These are phyloP conservation scores for Escovopsis weberi DNA, from an alignment of 2,329 filamentous ascomycete species.

Conservation along the genomic window DNA sequence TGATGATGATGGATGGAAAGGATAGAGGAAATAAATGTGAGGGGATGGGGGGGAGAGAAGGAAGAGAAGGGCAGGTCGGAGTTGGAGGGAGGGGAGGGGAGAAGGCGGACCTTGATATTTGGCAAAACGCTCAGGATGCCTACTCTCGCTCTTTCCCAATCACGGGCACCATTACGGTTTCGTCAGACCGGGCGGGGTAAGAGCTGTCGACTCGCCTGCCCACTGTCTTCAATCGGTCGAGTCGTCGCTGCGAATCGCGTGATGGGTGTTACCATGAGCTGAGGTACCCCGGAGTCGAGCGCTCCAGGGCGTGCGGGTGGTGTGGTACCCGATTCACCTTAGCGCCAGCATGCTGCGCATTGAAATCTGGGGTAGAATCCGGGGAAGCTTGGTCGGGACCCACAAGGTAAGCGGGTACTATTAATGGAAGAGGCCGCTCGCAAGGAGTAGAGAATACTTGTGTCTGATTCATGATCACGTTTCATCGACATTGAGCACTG, in stretches of 20 bases:
- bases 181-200: constrained; percentile 32
- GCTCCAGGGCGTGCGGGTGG: not conserved
- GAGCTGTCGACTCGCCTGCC: constrained; percentile 5
- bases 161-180: constrained; percentile 15
- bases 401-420: not conserved
- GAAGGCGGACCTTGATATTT: constrained; percentile 18
- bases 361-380: constrained; percentile 6
- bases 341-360: constrained; percentile 1
- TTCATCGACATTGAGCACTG: too few relatives aligned
- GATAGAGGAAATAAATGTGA: constrained; percentile 1
- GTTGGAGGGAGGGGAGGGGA: constrained; percentile 15
- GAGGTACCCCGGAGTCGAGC: not conserved
- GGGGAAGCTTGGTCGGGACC: constrained; percentile 5
- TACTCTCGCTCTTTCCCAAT: constrained; percentile 1
- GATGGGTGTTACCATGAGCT: constrained; percentile 6
- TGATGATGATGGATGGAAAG: not conserved
- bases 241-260: constrained; percentile 5
- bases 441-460: too few relatives aligned
- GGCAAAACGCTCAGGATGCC: not conserved
- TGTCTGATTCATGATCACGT: too few relatives aligned
- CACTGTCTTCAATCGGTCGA: not conserved
- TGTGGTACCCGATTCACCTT: constrained; percentile 6
- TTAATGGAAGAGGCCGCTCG: too few relatives aligned
- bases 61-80: constrained; percentile 13
- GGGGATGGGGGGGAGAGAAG: constrained; percentile 12